Base-by-base conservation (phyloP, 352 stramenopile species). In the Phytophthora vignae region DNA sequence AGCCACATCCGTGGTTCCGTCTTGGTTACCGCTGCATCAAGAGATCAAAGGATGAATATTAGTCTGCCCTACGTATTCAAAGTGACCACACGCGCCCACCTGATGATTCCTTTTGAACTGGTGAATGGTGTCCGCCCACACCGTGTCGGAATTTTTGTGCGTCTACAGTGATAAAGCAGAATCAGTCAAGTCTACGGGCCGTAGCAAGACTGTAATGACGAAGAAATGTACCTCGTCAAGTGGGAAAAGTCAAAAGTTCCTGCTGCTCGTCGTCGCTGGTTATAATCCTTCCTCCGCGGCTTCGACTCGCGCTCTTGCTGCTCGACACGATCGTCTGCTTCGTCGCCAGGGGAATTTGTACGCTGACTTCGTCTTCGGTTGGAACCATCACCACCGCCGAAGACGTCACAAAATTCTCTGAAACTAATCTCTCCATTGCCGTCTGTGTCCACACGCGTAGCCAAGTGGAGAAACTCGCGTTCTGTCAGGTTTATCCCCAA, bases 351-450 rank as follows among this genome's bases (percentile, higher is more conserved):
- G 2, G 8, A 52, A 54, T 36, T 44, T 19, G 46, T 55, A 1
- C 21, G 25, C 2, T 14, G 33, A 11, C 15, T 48, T 48, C 15
- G 25, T 40, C 42, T 74, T 62, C 40, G 61, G 31, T 61, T 66
- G 31, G 49, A 46, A 11, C 12, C 44, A 8, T 48, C 69, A 12
- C 12, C 46, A 25, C 53, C 46, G 5, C 69, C 54, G 22, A 90
- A 84, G 54, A 84, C 53, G 14, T 82, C 67, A 49, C 44, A 83
- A 63, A 90, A 90, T 71, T 90, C 81, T 17, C 79, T 79, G 60
- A 87, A 90, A 60, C 81, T 84, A 58, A 89, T 90, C 60, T 87
- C 83, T 14, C 81, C 79, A 25, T 77, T 87, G 5, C 77, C 73
- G 44, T 87, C 79, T 0, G 77, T 79, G 54, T 89, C 79, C 4